Evolutionary conservation across 768 basidiomycete species (phyloP).

Genomic region (Pleurotus platypus): DNA sequence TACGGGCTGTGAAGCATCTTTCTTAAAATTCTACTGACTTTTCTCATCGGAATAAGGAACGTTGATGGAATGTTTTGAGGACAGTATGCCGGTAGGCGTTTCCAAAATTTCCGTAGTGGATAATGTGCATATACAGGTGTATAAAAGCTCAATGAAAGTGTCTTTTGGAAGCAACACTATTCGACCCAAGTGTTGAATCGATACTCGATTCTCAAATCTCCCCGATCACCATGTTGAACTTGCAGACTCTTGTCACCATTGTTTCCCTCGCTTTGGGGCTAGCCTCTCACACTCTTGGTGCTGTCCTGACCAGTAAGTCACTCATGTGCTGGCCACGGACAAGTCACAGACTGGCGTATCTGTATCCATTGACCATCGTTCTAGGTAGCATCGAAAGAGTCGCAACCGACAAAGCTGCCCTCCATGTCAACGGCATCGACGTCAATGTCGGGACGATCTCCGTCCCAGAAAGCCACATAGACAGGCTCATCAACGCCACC

Average conservation of each 20-base stretch:
- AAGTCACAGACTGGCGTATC: neutral
- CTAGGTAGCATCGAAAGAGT: neutral
- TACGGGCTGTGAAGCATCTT: too few relatives aligned
- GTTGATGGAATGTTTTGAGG: too few relatives aligned
- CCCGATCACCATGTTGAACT: neutral
- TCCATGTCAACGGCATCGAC: slow-evolving; percentile 1
- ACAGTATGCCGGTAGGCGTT: too few relatives aligned
- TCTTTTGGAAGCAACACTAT: too few relatives aligned
- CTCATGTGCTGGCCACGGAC: neutral
- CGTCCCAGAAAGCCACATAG: neutral
- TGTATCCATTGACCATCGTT: neutral
- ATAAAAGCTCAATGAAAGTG: too few relatives aligned
- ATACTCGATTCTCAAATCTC: too few relatives aligned
- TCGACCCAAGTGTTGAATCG: too few relatives aligned
- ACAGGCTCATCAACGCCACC: neutral
- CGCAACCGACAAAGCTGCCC: neutral
- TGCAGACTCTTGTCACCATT: neutral
- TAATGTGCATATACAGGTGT: too few relatives aligned
- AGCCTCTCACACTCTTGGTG: neutral
- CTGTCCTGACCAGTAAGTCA: neutral
- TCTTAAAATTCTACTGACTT: too few relatives aligned
- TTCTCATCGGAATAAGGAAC: too few relatives aligned
- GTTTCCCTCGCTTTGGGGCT: neutral
- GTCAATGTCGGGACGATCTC: slow-evolving; percentile 2
- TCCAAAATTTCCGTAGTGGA: too few relatives aligned